Base-by-base conservation (phyloP, 495 filamentous ascomycete genomes). In the Halenospora varia region DNA sequence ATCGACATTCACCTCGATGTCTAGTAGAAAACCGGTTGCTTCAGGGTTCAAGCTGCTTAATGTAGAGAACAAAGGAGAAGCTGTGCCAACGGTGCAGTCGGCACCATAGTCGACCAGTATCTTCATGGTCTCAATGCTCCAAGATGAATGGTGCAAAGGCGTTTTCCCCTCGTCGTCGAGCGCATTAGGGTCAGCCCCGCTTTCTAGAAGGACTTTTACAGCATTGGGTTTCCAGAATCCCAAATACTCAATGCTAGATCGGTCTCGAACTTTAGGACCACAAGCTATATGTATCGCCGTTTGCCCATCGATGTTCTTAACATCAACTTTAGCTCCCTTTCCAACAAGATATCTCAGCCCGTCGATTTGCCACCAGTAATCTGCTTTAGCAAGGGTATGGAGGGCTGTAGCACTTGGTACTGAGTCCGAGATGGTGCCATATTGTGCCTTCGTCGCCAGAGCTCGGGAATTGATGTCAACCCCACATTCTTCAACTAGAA, bases 331-430 rank as follows among this genome's bases (percentile, higher is more conserved):
- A 10, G 75, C 73, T 15, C 71, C 71, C 1, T 67, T 62, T n/a
- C 71, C 39, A 2, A 79, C 10, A 0, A 79, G 63, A 45, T 77
- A 81, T 9, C 62, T 65, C 11, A 81, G 66, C 22, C 71, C 74
- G 19, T 68, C 55, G 17, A 66, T 57, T 3, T 78, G 66, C 78
- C 78, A 81, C 72, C 72, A 78, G 23, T 74, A 64, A 1, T 56
- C 53, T 1, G 70, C 72, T 23, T 53, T 51, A 17, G 70, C 73
- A 11, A 78, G 57, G 17, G 55, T 25, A 60, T 76, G 75, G 1
- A 78, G 66, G 20, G 71, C 64, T 15, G 62, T 69, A 29, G 68
- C 60, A 1, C 66, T 64, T n/a, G 48, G 49, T 19, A 42, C 23
- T 19, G 17, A 25, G 10, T 49, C 39, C n/a, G n/a, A n/a, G n/a